Evolutionary conservation across 345 rosid species (phyloP).

Genomic region (Ricinus communis): DNA sequence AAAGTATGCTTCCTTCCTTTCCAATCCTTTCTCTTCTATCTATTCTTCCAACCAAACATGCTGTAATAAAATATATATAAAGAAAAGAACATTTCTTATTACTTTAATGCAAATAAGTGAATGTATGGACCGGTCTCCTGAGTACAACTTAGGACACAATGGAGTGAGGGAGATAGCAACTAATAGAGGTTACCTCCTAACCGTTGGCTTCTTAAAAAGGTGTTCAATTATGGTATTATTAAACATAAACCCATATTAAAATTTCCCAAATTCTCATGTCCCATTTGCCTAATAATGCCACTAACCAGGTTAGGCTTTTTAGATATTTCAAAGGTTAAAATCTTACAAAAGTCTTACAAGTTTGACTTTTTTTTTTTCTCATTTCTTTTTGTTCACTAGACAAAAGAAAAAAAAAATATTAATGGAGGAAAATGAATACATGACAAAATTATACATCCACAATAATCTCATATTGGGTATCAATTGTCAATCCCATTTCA

Average conservation of each 20-base stretch:
- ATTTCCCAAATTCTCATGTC: background rate
- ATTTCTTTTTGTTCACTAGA: background rate
- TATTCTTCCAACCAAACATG: no score
- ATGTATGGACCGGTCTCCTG: background rate
- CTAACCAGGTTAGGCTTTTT: background rate
- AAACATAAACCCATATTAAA: no score
- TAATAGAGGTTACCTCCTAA: slow-evolving; percentile 12
- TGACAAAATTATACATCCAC: no score
- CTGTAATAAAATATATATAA: no score
- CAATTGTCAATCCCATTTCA: no score
- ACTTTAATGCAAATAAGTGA: background rate
- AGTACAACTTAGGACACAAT: background rate
- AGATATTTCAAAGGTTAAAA: background rate
- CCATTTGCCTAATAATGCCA: background rate
- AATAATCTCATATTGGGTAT: no score
- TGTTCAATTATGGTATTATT: background rate
- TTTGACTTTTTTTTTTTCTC: background rate
- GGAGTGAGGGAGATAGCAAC: background rate
- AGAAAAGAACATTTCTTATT: no score
- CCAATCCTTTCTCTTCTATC: no score
- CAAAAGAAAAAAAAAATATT: no score
- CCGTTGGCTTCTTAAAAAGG: slow-evolving; percentile 27
- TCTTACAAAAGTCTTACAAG: background rate
- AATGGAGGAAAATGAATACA: no score
- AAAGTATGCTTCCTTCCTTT: no score